These are phyloP conservation scores for Suhomyces sp. DNA, from an alignment of 805 yeast genomes.

Conservation along the genomic window DNA sequence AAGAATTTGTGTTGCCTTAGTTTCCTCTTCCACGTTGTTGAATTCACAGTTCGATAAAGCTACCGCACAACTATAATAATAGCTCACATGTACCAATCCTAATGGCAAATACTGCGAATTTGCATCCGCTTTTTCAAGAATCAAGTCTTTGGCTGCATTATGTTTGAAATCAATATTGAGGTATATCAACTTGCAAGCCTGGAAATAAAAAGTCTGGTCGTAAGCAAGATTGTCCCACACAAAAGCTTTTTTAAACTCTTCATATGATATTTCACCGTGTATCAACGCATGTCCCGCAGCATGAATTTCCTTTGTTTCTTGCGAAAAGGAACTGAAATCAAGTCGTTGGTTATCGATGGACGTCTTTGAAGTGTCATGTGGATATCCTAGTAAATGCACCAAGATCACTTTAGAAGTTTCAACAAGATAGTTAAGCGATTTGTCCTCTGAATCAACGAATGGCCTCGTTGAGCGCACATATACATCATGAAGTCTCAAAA, in stretches of 20 bases:
- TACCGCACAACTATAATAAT: conserved; percentile 19
- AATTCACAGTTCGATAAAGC: conserved; percentile 10
- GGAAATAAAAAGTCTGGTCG: conserved; percentile 12
- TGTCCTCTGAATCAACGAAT: conserved; percentile 9
- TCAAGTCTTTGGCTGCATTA: conserved; percentile 17
- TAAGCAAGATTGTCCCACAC: too few relatives aligned
- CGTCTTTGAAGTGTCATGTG: conserved; percentile 4
- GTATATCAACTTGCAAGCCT: conserved; percentile 12
- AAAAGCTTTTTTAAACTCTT: background rate
- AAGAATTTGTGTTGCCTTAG: conserved; percentile 9
- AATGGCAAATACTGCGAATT: conserved; percentile 16
- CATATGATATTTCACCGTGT: conserved; percentile 11
- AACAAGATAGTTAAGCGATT: conserved; percentile 11
- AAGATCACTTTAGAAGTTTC: conserved; percentile 14
- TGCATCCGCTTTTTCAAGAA: conserved; percentile 14
- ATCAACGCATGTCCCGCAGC: conserved; percentile 7
- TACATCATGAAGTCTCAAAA: conserved; percentile 27
- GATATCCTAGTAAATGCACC: conserved; percentile 16
- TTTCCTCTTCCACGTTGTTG: conserved; percentile 14
- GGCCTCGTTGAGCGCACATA: conserved; percentile 15
- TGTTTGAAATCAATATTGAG: conserved; percentile 14
- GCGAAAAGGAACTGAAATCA: background rate
- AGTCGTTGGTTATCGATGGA: too few relatives aligned
- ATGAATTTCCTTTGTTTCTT: background rate
- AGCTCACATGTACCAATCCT: conserved; percentile 12